A percentile compares a stretch with the other conserved stretches of the same genome.
phyloP scores from a whole-genome alignment of 495 filamentous ascomycete genomes.

The Neurospora intermedia region DNA sequence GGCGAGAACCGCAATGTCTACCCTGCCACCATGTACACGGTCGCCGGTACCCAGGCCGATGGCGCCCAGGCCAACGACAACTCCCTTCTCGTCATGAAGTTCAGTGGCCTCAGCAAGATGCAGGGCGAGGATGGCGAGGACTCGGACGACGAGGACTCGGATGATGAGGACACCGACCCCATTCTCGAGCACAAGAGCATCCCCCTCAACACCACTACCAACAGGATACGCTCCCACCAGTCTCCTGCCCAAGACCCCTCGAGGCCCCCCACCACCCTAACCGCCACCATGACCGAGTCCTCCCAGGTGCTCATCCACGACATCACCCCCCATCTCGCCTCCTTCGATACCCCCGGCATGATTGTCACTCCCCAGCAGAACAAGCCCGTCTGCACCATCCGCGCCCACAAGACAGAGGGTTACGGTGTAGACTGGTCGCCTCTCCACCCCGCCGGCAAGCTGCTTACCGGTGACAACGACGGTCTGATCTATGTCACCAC shows the following conservation, averaged over 20 bases:
- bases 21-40: constrained; percentile 87
- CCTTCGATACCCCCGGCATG: constrained; percentile 81
- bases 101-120: constrained; percentile 82
- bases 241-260: constrained; percentile 57
- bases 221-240: constrained; percentile 81
- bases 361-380: constrained; percentile 68
- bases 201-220: constrained; percentile 73
- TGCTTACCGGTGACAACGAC: constrained; percentile 84
- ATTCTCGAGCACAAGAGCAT: constrained; percentile 90
- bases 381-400: constrained; percentile 75
- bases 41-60: constrained; percentile 88
- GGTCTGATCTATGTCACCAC: constrained; percentile 83
- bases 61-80: constrained; percentile 66
- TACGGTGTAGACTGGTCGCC: constrained; percentile 95
- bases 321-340: constrained; percentile 71
- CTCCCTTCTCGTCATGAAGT: constrained; percentile 87
- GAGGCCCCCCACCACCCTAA: constrained; percentile 64
- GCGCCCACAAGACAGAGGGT: constrained; percentile 85
- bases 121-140: constrained; percentile 51
- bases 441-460: constrained; percentile 58
- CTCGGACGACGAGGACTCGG: constrained; percentile 62
- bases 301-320: constrained; percentile 86
- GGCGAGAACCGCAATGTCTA: constrained; percentile 84
- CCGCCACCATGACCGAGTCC: constrained; percentile 85
- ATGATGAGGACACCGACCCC: constrained; percentile 74